Conservation (phyloP, 305 asterid genomes). For the Solanum hybrid region DNA sequence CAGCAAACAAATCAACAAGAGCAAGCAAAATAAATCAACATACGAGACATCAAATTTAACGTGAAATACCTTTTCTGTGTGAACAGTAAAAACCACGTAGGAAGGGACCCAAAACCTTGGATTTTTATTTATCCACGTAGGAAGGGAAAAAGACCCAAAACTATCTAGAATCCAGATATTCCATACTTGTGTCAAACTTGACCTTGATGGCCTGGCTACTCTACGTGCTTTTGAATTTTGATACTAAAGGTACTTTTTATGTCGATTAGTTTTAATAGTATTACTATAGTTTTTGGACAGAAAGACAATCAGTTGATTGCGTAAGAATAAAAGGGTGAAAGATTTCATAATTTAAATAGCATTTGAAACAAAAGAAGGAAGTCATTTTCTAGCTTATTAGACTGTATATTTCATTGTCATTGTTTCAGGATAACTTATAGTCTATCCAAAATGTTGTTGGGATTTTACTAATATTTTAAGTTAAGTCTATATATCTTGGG, state of each 20-base stretch:
- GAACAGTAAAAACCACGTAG: too few species aligned
- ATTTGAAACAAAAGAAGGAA: not conserved
- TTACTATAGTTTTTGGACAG: not conserved
- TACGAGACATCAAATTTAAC: too few species aligned
- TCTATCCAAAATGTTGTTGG: not conserved
- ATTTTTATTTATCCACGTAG: too few species aligned
- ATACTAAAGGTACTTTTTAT: conserved; percentile 44
- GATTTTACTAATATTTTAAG: too few species aligned
- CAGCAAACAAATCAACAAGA: too few species aligned
- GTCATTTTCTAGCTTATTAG: not conserved
- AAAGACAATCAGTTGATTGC: not conserved
- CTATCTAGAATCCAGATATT: not conserved
- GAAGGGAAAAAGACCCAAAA: too few species aligned
- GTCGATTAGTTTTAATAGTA: not conserved
- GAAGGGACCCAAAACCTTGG: too few species aligned
- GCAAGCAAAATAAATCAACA: too few species aligned
- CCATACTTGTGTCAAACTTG: conserved; percentile 76
- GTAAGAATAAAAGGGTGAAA: not conserved
- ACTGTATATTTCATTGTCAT: too few species aligned
- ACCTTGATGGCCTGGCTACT: conserved; percentile 80
- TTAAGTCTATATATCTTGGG: too few species aligned
- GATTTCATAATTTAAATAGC: not conserved
- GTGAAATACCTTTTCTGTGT: too few species aligned
- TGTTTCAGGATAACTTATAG: not conserved
- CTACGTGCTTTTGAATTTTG: conserved; percentile 77